Evolutionary conservation across 257 asterid species (phyloP).

Genomic region (Fraxinus cuspidata): DNA sequence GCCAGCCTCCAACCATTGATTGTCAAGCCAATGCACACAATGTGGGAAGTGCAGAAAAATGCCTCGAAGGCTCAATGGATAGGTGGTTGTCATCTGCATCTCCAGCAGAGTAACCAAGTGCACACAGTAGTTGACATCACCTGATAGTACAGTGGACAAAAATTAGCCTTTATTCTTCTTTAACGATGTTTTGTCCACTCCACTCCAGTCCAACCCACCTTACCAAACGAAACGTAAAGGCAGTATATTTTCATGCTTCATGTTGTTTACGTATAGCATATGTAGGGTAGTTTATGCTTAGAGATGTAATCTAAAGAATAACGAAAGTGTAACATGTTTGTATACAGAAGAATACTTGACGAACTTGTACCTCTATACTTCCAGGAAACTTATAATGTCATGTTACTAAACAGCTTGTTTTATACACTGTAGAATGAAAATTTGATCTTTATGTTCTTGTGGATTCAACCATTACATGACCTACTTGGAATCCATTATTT

Average conservation of each 20-base stretch:
- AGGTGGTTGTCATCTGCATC: constrained; percentile 17
- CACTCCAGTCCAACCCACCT: background rate
- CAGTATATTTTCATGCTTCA: background rate
- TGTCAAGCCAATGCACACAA: constrained; percentile 30
- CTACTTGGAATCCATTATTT: no score
- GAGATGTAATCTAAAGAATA: background rate
- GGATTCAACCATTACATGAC: background rate
- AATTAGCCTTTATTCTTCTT: background rate
- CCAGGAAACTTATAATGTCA: background rate
- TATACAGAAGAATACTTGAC: background rate
- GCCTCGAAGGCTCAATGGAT: constrained; percentile 17
- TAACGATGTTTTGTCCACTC: background rate
- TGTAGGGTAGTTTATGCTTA: background rate
- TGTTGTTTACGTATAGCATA: background rate
- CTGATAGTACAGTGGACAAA: background rate
- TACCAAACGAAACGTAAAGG: background rate
- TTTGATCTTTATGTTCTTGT: background rate
- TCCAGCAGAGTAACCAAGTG: background rate
- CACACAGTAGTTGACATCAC: background rate
- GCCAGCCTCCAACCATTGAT: constrained; percentile 22
- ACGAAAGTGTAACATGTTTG: background rate
- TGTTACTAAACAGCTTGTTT: background rate
- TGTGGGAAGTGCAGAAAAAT: constrained; percentile 11
- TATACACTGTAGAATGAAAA: background rate
- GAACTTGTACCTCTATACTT: background rate